A percentile compares a stretch with the other conserved stretches of the same genome.
Conservation (phyloP, 2,329 filamentous ascomycete species). For the Chaetomiaceae sp. region DNA sequence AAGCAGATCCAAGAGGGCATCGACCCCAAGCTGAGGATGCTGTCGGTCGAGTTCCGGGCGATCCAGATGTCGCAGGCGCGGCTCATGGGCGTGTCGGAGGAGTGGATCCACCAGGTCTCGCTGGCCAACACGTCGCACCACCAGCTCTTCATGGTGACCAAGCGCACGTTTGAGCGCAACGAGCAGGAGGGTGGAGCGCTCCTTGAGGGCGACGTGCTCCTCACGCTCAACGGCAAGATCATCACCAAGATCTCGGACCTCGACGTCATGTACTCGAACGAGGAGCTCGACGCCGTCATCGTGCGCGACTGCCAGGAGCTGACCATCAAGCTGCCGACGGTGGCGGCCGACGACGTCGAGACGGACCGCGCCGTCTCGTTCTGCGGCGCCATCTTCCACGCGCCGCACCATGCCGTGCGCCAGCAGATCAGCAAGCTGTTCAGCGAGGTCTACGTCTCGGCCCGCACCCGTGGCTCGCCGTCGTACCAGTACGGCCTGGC, state of each 20-base stretch:
- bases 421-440: conserved; percentile 97
- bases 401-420: conserved; percentile 90
- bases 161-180: conserved; percentile 65
- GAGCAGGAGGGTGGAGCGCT: conserved; percentile 47
- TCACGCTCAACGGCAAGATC: conserved; percentile 85
- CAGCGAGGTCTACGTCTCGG: conserved; percentile 93
- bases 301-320: conserved; percentile 81
- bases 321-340: conserved; percentile 71
- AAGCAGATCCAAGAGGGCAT: conserved; percentile 76
- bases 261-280: conserved; percentile 92
- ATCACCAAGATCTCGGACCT: conserved; percentile 91
- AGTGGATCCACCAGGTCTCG: conserved; percentile 91
- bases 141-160: conserved; percentile 93
- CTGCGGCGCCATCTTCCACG: conserved; percentile 89
- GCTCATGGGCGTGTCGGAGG: conserved; percentile 93
- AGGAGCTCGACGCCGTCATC: conserved; percentile 76
- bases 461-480: conserved; percentile 75
- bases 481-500: conserved; percentile 87
- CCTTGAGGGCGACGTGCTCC: conserved; percentile 84
- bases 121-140: conserved; percentile 85
- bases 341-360: conserved; percentile 84
- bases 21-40: conserved; percentile 76
- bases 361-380: conserved; percentile 90
- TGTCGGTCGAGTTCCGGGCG: conserved; percentile 90
- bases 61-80: conserved; percentile 96